A percentile compares a stretch with the other conserved stretches of the same genome.
Evolutionary conservation across 139 green algal species (phyloP).

Genomic region (Desmodesmus armatus): DNA sequence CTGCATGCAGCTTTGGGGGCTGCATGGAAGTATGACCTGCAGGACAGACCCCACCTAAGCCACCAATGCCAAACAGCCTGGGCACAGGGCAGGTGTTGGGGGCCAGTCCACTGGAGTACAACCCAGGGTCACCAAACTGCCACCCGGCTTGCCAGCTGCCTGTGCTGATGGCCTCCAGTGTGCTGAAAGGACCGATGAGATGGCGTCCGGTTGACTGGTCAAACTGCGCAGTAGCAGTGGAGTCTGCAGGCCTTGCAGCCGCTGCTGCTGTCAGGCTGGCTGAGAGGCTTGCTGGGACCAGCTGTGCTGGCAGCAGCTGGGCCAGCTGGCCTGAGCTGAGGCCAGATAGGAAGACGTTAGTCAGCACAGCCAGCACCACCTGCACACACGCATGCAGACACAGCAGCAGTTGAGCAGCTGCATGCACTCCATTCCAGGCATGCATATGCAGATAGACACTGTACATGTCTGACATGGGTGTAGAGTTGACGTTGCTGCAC

Average conservation of each 20-base stretch:
- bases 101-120: background rate
- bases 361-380: conserved; percentile 7
- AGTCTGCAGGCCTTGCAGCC: background rate
- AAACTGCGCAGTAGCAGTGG: background rate
- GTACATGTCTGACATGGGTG: no score
- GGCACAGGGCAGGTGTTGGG: background rate
- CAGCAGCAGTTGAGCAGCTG: no score
- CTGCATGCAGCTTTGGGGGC: background rate
- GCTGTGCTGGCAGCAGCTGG: background rate
- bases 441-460: no score
- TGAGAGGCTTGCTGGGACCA: background rate
- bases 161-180: background rate
- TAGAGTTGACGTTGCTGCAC: no score
- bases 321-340: conserved; percentile 27
- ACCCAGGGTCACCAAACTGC: background rate
- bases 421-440: no score
- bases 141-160: background rate
- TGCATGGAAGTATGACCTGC: background rate
- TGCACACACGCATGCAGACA: background rate
- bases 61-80: background rate
- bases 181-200: background rate
- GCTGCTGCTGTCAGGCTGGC: conserved; percentile 14
- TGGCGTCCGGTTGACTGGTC: background rate
- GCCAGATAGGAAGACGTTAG: conserved; percentile 23
- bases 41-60: background rate